Conservation (phyloP, 306 rosid genomes). For the Acacia crassicarpa region DNA sequence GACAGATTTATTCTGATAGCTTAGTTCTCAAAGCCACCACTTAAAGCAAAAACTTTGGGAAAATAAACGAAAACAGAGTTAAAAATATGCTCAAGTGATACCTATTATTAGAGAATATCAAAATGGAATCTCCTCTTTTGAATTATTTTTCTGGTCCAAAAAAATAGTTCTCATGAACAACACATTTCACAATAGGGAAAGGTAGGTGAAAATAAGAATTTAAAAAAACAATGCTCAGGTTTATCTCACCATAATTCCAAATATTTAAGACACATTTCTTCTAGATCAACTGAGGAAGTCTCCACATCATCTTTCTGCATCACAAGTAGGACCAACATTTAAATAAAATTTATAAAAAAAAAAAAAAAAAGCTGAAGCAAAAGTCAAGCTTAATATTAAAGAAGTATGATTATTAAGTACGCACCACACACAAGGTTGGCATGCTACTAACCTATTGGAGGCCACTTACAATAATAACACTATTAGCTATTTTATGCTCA, state of each 20-base stretch:
- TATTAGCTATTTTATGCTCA: not conserved
- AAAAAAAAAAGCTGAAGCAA: conserved; percentile 14
- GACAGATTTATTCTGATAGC: not conserved
- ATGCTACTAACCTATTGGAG: not conserved
- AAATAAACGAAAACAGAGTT: not conserved
- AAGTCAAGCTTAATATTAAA: not conserved
- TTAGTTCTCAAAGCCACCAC: not conserved
- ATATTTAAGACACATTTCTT: conserved; percentile 56
- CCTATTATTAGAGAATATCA: conserved; percentile 20
- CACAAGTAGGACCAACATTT: conserved; percentile 12
- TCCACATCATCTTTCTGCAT: conserved; percentile 45
- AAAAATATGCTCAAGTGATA: conserved; percentile 5
- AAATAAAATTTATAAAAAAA: no score
- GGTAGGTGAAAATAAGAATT: not conserved
- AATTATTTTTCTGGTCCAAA: conserved; percentile 26
- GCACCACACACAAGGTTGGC: not conserved
- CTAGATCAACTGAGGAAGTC: conserved; percentile 37
- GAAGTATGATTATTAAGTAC: not conserved
- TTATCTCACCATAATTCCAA: conserved; percentile 52
- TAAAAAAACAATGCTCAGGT: not conserved
- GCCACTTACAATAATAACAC: not conserved
- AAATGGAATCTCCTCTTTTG: conserved; percentile 6
- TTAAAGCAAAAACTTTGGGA: not conserved
- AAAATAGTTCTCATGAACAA: conserved; percentile 20
- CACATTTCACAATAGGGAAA: not conserved